Conservation (phyloP, 2,329 filamentous ascomycete species). For the Akanthomyces uredinophilus region DNA sequence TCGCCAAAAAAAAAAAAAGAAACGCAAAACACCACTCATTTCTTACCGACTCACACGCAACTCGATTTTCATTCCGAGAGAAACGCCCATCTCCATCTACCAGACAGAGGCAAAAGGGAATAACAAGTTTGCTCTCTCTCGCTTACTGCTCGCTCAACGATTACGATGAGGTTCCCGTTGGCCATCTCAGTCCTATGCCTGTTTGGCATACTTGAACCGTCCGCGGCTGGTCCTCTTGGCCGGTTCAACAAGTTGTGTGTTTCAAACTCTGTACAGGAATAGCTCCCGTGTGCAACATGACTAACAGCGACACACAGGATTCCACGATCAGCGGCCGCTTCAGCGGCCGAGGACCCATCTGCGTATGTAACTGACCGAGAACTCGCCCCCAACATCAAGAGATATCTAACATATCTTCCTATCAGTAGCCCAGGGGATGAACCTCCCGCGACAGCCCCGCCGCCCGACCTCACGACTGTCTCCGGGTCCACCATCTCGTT, state of each 20-base stretch:
- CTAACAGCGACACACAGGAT: neutral
- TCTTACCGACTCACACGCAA: too few relatives aligned
- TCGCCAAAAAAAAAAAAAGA: too few relatives aligned
- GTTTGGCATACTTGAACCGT: slow-evolving; percentile 25
- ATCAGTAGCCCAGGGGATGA: slow-evolving; percentile 12
- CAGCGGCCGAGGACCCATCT: neutral
- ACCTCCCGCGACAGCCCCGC: slow-evolving; percentile 18
- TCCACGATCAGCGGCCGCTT: neutral
- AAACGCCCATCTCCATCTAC: too few relatives aligned
- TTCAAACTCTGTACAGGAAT: neutral
- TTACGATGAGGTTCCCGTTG: slow-evolving; percentile 21
- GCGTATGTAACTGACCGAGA: neutral
- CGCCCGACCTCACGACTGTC: slow-evolving; percentile 10
- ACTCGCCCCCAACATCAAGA: neutral
- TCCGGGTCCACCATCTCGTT: neutral
- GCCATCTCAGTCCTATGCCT: slow-evolving; percentile 22
- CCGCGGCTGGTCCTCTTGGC: slow-evolving; percentile 32
- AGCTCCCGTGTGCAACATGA: neutral
- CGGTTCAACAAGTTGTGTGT: slow-evolving; percentile 27
- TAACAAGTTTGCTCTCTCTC: neutral
- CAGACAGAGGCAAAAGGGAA: too few relatives aligned
- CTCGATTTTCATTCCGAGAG: too few relatives aligned
- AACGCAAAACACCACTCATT: too few relatives aligned
- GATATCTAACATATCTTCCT: neutral
- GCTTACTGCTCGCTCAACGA: neutral